phyloP scores from a whole-genome alignment of 208 protist genomes.

The Zelonia costaricensis region DNA sequence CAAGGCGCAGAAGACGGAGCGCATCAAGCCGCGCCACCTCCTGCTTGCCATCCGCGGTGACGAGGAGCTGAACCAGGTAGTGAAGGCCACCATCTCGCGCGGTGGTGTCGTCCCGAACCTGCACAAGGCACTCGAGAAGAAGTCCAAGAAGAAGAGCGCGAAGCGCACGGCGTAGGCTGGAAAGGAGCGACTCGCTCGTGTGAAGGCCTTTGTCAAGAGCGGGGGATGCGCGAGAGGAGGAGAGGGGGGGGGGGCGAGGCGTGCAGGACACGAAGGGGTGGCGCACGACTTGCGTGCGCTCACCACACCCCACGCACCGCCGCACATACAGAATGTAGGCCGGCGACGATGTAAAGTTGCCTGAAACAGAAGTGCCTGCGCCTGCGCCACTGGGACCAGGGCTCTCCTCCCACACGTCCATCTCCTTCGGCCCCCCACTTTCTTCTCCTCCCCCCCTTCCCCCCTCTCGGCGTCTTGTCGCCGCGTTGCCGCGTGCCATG shows the following conservation, averaged over 20 bases:
- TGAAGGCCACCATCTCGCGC: constrained; percentile 94
- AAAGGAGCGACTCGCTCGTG: too few relatives aligned
- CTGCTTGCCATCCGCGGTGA: constrained; percentile 98
- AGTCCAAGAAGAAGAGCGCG: constrained; percentile 89
- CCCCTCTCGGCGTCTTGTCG: not conserved
- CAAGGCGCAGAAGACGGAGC: constrained; percentile 97
- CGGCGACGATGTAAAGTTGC: too few relatives aligned
- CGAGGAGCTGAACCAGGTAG: constrained; percentile 99
- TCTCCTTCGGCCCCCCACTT: constrained; percentile 1
- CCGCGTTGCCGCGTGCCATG: not conserved
- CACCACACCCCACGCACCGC: not conserved
- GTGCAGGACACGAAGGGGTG: too few relatives aligned
- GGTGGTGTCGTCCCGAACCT: constrained; percentile 91
- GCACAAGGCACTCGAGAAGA: constrained; percentile 91
- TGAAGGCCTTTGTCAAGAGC: too few relatives aligned
- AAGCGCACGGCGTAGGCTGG: constrained; percentile 66
- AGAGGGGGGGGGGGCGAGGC: too few relatives aligned
- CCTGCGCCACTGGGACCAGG: too few relatives aligned
- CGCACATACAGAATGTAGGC: too few relatives aligned
- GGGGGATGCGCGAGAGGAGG: too few relatives aligned
- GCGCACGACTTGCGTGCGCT: too few relatives aligned
- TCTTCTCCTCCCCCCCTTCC: not conserved
- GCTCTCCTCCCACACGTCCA: not conserved
- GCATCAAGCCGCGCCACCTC: constrained; percentile 99
- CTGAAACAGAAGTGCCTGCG: too few relatives aligned